Conservation (phyloP, 1,284 basidiomycete species). For the Rhodotorula sp. region DNA sequence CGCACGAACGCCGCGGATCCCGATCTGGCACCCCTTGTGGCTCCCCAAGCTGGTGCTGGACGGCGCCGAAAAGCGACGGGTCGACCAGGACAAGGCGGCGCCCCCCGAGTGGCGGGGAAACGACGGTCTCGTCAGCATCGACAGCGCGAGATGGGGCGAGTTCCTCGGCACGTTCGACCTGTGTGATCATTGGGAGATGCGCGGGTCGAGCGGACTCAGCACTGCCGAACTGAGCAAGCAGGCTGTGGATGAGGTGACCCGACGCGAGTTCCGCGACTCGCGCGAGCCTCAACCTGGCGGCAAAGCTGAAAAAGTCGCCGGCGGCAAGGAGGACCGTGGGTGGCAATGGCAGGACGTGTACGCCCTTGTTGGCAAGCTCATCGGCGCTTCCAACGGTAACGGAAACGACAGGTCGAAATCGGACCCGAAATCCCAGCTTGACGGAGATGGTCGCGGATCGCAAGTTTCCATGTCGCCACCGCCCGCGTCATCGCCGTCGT, state of each 20-base stretch:
- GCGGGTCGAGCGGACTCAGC: constrained; percentile 65
- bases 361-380: constrained; percentile 28
- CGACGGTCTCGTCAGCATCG: constrained; percentile 88
- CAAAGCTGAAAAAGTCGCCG: constrained; percentile 21
- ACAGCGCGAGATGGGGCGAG: constrained; percentile 88
- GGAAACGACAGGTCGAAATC: constrained; percentile 11
- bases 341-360: constrained; percentile 43
- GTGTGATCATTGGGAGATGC: constrained; percentile 94
- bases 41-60: constrained; percentile 93
- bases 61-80: constrained; percentile 60
- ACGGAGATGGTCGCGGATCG: background rate
- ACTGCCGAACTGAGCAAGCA: constrained; percentile 36
- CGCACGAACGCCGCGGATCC: constrained; percentile 69
- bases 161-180: constrained; percentile 83
- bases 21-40: constrained; percentile 93
- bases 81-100: constrained; percentile 55
- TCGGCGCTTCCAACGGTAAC: constrained; percentile 3
- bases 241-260: constrained; percentile 31
- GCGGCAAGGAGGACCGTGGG: constrained; percentile 22
- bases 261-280: constrained; percentile 28
- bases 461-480: background rate
- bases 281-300: constrained; percentile 24
- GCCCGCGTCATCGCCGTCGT: background rate
- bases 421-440: constrained; percentile 5
- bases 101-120: constrained; percentile 71